These are phyloP conservation scores for Colletotrichum salicis DNA, from an alignment of 2,329 filamentous ascomycete species.

Conservation along the genomic window DNA sequence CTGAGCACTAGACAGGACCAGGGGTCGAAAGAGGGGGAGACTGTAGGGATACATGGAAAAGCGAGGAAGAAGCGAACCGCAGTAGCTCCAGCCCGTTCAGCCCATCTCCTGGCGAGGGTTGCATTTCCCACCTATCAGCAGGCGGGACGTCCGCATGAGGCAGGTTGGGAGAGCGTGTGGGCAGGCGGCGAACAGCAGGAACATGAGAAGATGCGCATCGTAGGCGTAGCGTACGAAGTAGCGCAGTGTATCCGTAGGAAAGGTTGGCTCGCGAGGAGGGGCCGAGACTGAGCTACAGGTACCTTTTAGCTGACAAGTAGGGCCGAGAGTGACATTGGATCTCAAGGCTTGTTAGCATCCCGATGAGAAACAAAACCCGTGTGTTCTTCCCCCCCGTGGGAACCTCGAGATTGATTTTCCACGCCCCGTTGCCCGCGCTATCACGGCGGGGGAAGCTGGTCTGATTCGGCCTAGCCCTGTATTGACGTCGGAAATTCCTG, in stretches of 20 bases:
- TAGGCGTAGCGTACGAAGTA: slow-evolving; percentile 1
- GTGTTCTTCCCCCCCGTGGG: slow-evolving; percentile 1
- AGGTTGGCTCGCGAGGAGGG: neutral
- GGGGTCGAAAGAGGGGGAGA: slow-evolving; percentile 14
- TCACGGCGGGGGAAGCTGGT: slow-evolving; percentile 22
- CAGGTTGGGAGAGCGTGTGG: slow-evolving; percentile 37
- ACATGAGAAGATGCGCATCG: slow-evolving; percentile 17
- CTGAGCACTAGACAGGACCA: slow-evolving; percentile 32
- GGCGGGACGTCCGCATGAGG: slow-evolving; percentile 42
- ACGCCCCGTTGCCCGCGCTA: slow-evolving; percentile 6
- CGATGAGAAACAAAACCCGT: slow-evolving; percentile 8
- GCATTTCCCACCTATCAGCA: slow-evolving; percentile 43
- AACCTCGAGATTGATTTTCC: slow-evolving; percentile 6
- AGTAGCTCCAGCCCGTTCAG: slow-evolving; percentile 21
- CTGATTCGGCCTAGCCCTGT: slow-evolving; percentile 20
- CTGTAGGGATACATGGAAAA: slow-evolving; percentile 1
- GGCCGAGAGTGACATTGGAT: slow-evolving; percentile 5
- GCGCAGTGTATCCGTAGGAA: slow-evolving; percentile 7
- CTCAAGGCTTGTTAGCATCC: neutral
- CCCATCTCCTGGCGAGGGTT: slow-evolving; percentile 24
- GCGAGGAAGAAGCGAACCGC: slow-evolving; percentile 10
- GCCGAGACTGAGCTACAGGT: neutral
- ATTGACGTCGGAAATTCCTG: slow-evolving; percentile 1
- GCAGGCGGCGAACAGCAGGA: slow-evolving; percentile 30
- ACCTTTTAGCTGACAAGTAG: slow-evolving; percentile 2